These are phyloP conservation scores for Leccinellum rugosiceps DNA, from an alignment of 768 basidiomycete genomes.

Conservation along the genomic window DNA sequence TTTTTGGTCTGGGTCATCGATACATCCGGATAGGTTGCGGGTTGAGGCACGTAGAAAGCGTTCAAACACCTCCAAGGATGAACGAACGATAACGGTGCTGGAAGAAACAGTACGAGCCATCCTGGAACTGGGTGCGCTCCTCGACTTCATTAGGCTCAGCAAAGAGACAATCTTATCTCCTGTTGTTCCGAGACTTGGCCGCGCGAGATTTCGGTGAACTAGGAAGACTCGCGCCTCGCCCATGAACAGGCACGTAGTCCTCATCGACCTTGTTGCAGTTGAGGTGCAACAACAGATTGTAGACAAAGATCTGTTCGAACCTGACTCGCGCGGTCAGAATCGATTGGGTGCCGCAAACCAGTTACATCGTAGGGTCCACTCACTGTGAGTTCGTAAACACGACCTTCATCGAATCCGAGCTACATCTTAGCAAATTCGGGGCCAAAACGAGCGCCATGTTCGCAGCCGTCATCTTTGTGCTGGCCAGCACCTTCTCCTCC, in stretches of 20 bases:
- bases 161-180: constrained; percentile 32
- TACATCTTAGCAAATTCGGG: constrained; percentile 84
- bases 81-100: not conserved
- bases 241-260: constrained; percentile 76
- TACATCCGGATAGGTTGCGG: not conserved
- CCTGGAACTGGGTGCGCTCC: not conserved
- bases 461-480: constrained; percentile 87
- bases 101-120: not conserved
- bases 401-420: constrained; percentile 80
- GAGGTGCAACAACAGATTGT: constrained; percentile 78
- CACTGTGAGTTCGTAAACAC: constrained; percentile 92
- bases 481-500: constrained; percentile 64
- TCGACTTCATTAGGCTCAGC: not conserved
- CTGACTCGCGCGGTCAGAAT: constrained; percentile 35
- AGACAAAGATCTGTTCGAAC: constrained; percentile 87
- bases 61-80: not conserved
- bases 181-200: constrained; percentile 52
- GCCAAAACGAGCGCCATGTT: constrained; percentile 91
- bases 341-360: not conserved
- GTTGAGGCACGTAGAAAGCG: not conserved
- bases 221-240: constrained; percentile 63
- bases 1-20: not conserved
- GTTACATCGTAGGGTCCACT: constrained; percentile 32
- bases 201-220: constrained; percentile 41
- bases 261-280: constrained; percentile 73